Evolutionary conservation across 148 eudicot species (phyloP).

Genomic region (Rhododendron kiyosumense): DNA sequence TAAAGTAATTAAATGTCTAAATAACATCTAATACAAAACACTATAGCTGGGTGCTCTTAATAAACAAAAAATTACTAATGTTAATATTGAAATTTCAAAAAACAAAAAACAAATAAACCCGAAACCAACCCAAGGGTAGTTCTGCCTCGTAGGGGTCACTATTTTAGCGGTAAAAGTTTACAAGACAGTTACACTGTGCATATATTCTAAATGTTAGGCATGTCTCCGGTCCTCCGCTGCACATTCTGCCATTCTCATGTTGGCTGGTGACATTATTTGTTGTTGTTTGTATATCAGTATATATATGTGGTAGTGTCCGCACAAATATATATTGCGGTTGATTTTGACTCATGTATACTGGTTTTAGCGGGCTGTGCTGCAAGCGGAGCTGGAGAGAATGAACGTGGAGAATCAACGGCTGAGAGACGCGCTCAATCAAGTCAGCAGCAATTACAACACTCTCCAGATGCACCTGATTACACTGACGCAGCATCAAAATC

Average conservation of each 20-base stretch:
- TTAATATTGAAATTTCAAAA: too few relatives aligned
- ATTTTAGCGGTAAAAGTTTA: background rate
- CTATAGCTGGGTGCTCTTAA: too few relatives aligned
- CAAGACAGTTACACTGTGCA: background rate
- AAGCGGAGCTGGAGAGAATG: slow-evolving; percentile 36
- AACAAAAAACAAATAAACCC: too few relatives aligned
- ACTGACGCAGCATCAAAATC: slow-evolving; percentile 21
- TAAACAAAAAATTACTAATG: too few relatives aligned
- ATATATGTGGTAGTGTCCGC: background rate
- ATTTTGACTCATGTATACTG: background rate
- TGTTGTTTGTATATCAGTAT: background rate
- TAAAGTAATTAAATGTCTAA: too few relatives aligned
- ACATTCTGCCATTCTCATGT: background rate
- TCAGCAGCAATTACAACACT: slow-evolving; percentile 26
- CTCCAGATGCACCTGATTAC: slow-evolving; percentile 44
- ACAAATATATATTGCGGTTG: background rate
- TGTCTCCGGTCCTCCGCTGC: background rate
- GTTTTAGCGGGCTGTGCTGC: slow-evolving; percentile 25
- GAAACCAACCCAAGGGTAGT: too few relatives aligned
- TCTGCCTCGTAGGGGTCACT: background rate
- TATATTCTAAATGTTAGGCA: too few relatives aligned
- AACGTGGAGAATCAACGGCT: slow-evolving; percentile 40
- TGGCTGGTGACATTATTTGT: background rate
- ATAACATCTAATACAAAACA: too few relatives aligned
- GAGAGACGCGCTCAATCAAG: slow-evolving; percentile 35